Evolutionary conservation across 257 asterid species (phyloP).

Genomic region (Primulina tabacum): DNA sequence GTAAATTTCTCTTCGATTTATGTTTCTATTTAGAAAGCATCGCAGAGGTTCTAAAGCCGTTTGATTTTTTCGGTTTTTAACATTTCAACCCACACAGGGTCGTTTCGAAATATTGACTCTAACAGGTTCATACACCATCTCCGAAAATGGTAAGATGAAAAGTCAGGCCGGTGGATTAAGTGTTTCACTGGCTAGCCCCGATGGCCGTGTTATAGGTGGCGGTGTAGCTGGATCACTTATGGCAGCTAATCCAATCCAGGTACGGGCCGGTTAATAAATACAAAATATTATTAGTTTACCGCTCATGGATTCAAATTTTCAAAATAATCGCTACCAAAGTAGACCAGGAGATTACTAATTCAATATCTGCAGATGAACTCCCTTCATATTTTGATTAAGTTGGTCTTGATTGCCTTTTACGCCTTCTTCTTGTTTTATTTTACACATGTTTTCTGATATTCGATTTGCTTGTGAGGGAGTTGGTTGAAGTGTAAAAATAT

Average conservation of each 20-base stretch:
- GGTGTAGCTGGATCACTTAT: conserved; percentile 76
- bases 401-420: too few relatives aligned
- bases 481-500: not conserved
- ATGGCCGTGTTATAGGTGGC: conserved; percentile 96
- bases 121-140: conserved; percentile 68
- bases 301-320: not conserved
- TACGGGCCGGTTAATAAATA: conserved; percentile 16
- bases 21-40: not conserved
- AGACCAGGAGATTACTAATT: too few relatives aligned
- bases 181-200: conserved; percentile 82
- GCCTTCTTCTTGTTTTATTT: too few relatives aligned
- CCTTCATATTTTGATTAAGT: too few relatives aligned
- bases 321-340: not conserved
- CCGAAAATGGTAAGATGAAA: conserved; percentile 64
- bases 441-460: too few relatives aligned
- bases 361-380: too few relatives aligned
- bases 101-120: conserved; percentile 84
- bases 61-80: not conserved
- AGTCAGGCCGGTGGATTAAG: conserved; percentile 81
- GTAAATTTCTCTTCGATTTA: not conserved
- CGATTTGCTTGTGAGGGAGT: too few relatives aligned
- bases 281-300: not conserved
- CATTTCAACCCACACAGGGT: conserved; percentile 55
- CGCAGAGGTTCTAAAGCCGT: too few relatives aligned
- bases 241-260: conserved; percentile 95